A percentile compares a stretch with the other conserved stretches of the same genome.
Conservation (phyloP, 2,329 filamentous ascomycete species). For the Exophiala bonariae region DNA sequence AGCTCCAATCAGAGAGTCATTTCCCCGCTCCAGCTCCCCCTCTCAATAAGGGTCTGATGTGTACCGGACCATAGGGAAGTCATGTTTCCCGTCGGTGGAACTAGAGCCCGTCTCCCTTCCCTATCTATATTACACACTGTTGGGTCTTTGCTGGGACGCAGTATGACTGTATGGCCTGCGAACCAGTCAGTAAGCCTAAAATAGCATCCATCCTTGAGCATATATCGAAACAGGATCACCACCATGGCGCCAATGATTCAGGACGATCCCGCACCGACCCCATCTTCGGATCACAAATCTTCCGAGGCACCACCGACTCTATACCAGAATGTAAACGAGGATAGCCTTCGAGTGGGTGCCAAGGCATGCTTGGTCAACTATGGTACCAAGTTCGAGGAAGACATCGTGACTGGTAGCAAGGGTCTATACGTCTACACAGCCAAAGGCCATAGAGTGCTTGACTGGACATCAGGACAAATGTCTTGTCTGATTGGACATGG, state of each 20-base stretch:
- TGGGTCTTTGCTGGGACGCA: no score
- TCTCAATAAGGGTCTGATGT: background rate
- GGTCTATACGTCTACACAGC: conserved; percentile 50
- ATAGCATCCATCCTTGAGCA: no score
- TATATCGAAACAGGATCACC: conserved; percentile 1
- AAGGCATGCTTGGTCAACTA: conserved; percentile 31
- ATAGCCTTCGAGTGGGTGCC: conserved; percentile 31
- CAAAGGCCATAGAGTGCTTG: conserved; percentile 48
- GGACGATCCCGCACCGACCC: conserved; percentile 31
- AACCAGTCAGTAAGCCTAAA: no score
- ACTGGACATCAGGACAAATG: conserved; percentile 64
- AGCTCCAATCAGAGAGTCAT: conserved; percentile 1
- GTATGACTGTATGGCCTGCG: no score
- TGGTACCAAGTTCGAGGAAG: conserved; percentile 31
- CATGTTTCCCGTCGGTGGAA: conserved; percentile 16
- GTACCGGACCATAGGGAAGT: conserved; percentile 1
- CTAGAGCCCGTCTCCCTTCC: background rate
- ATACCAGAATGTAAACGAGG: conserved; percentile 39
- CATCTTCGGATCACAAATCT: conserved; percentile 39
- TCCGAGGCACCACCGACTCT: conserved; percentile 11
- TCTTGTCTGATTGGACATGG: conserved; percentile 59
- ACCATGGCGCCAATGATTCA: conserved; percentile 29
- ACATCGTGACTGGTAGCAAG: conserved; percentile 46
- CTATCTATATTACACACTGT: conserved; percentile 12
- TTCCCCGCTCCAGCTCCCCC: conserved; percentile 1